A percentile compares a stretch with the other conserved stretches of the same genome.
Evolutionary conservation across 2,329 filamentous ascomycete species (phyloP).

Genomic region (Calonectria ilicicola): DNA sequence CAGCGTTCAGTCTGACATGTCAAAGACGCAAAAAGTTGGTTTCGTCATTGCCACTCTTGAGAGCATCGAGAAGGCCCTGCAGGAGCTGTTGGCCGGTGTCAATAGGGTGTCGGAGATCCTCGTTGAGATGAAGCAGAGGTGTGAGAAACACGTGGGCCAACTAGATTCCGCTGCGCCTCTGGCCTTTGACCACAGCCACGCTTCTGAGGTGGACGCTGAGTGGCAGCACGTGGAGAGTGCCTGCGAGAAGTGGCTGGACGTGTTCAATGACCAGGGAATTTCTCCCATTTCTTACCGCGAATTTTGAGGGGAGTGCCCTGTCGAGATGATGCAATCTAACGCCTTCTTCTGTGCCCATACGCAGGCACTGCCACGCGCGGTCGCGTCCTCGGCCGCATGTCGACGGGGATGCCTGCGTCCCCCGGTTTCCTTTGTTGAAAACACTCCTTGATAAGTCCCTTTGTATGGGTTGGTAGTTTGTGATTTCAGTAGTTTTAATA

Average conservation of each 20-base stretch:
- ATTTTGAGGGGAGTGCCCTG: neutral
- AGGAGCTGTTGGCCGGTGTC: neutral
- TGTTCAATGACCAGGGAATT: neutral
- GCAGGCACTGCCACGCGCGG: neutral
- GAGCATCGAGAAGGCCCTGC: neutral
- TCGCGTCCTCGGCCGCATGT: neutral
- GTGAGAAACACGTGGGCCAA: neutral
- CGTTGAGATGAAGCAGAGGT: neutral
- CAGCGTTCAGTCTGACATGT: neutral
- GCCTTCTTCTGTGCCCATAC: neutral
- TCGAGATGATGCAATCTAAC: too few species aligned
- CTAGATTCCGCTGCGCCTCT: neutral
- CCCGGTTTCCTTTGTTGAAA: neutral
- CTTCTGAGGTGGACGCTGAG: neutral
- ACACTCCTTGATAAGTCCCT: neutral
- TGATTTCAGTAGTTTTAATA: neutral
- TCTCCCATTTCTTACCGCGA: neutral
- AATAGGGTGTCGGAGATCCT: neutral
- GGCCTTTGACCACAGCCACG: neutral
- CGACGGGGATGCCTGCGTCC: neutral
- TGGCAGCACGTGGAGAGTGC: slow-evolving; percentile 4
- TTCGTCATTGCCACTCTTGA: neutral
- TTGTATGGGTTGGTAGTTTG: neutral
- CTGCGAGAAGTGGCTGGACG: slow-evolving; percentile 2
- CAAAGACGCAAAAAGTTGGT: neutral